A percentile compares a stretch with the other conserved stretches of the same genome.
Evolutionary conservation across 2,329 filamentous ascomycete genomes (phyloP).

Genomic region (Clonostachys rosea): DNA sequence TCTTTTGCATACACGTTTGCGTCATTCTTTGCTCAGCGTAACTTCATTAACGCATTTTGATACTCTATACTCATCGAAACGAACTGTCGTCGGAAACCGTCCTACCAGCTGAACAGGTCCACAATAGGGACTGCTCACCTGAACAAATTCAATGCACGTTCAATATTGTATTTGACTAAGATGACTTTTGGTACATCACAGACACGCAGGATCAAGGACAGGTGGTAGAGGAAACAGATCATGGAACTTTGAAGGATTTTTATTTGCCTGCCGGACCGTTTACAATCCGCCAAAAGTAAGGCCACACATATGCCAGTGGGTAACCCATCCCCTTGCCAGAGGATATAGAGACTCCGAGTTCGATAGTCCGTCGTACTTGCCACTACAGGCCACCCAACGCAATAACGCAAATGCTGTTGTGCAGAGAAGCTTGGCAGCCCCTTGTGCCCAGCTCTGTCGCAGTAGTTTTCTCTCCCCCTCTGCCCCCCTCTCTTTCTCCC

Average conservation of each 20-base stretch:
- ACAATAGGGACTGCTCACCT: too few species aligned
- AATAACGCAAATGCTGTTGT: background rate
- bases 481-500: constrained; percentile 9
- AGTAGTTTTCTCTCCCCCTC: constrained; percentile 10
- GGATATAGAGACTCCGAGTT: constrained; percentile 14
- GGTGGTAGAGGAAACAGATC: constrained; percentile 7
- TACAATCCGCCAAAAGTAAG: constrained; percentile 40
- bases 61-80: too few species aligned
- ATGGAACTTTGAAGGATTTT: constrained; percentile 36
- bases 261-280: constrained; percentile 47
- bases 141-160: too few species aligned
- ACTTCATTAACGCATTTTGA: too few species aligned
- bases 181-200: background rate
- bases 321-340: constrained; percentile 32
- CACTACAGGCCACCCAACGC: background rate
- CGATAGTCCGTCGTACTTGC: background rate
- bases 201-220: background rate
- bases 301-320: constrained; percentile 39
- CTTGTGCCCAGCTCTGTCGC: background rate
- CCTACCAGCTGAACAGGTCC: too few species aligned
- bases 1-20: too few species aligned
- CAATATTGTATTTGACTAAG: too few species aligned
- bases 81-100: too few species aligned
- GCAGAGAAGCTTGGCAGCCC: background rate
- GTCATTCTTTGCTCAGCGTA: too few species aligned